A percentile compares a stretch with the other conserved stretches of the same genome.
Conservation (phyloP, 441 rosid species). For the Sinapis alba region DNA sequence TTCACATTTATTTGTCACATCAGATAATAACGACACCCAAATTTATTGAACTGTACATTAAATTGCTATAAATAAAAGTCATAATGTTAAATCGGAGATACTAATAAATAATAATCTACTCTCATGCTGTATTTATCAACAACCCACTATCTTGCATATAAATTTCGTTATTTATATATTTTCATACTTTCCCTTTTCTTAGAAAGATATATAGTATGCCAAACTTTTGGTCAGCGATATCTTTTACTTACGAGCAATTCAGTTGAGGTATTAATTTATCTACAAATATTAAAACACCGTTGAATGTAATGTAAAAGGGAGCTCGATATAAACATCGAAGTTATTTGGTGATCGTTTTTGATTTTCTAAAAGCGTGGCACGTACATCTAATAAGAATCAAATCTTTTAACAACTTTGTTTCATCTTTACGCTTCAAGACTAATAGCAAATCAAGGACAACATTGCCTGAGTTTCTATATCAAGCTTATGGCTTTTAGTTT, state of each 20-base stretch:
- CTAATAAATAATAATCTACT: background rate
- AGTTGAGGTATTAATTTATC: too few relatives aligned
- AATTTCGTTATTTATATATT: background rate
- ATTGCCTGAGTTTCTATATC: background rate
- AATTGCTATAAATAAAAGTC: background rate
- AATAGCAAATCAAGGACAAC: background rate
- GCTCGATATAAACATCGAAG: too few relatives aligned
- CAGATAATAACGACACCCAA: too few relatives aligned
- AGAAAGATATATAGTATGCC: too few relatives aligned
- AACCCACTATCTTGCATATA: conserved; percentile 1
- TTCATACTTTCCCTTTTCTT: too few relatives aligned
- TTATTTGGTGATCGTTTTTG: too few relatives aligned
- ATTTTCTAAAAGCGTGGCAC: conserved; percentile 30
- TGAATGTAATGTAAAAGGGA: too few relatives aligned
- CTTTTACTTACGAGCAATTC: too few relatives aligned
- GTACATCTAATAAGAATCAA: conserved; percentile 4
- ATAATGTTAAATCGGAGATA: background rate
- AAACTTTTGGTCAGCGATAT: too few relatives aligned
- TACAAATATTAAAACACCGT: too few relatives aligned
- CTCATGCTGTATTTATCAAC: conserved; percentile 14
- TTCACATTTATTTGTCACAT: background rate
- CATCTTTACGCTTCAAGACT: conserved; percentile 30
- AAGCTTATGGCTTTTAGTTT: background rate
- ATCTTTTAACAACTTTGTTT: conserved; percentile 25
- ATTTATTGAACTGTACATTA: background rate